Evolutionary conservation across 1,284 basidiomycete species (phyloP).

Genomic region (Inonotus obliquus): DNA sequence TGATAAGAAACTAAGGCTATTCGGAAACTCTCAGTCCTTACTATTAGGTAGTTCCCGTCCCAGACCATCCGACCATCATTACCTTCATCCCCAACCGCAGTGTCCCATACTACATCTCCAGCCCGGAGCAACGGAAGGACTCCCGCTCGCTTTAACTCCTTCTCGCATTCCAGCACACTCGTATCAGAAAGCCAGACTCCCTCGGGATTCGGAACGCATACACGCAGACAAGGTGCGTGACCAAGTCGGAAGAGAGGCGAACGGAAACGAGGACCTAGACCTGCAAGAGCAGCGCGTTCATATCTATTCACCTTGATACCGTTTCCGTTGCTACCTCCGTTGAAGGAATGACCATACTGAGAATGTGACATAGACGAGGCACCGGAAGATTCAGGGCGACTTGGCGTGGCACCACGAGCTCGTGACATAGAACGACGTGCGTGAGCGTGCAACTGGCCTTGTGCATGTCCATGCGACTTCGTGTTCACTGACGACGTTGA

Average conservation of each 20-base stretch:
- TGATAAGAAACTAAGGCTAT: neutral
- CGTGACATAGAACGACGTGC: constrained; percentile 12
- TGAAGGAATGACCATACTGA: neutral
- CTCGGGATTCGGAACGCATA: constrained; percentile 77
- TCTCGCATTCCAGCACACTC: constrained; percentile 73
- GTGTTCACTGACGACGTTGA: constrained; percentile 14
- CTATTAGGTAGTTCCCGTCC: constrained; percentile 79
- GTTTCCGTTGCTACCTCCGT: neutral
- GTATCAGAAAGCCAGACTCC: constrained; percentile 78
- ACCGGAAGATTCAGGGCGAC: constrained; percentile 13
- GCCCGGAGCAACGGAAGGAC: constrained; percentile 53
- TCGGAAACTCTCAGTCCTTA: constrained; percentile 33
- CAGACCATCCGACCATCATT: constrained; percentile 75
- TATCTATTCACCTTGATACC: constrained; percentile 2
- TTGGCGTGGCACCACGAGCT: constrained; percentile 7
- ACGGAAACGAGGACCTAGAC: constrained; percentile 37
- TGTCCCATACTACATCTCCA: constrained; percentile 80
- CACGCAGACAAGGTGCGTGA: constrained; percentile 67
- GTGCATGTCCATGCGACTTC: constrained; percentile 14
- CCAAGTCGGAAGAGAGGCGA: constrained; percentile 64
- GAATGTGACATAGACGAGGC: constrained; percentile 7
- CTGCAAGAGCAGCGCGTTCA: neutral
- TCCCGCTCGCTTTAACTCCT: constrained; percentile 64
- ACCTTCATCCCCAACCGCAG: constrained; percentile 75
- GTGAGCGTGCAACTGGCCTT: constrained; percentile 15